Conservation (phyloP, 129 eudicot genomes). For the Chrysanthemum makinoi region DNA sequence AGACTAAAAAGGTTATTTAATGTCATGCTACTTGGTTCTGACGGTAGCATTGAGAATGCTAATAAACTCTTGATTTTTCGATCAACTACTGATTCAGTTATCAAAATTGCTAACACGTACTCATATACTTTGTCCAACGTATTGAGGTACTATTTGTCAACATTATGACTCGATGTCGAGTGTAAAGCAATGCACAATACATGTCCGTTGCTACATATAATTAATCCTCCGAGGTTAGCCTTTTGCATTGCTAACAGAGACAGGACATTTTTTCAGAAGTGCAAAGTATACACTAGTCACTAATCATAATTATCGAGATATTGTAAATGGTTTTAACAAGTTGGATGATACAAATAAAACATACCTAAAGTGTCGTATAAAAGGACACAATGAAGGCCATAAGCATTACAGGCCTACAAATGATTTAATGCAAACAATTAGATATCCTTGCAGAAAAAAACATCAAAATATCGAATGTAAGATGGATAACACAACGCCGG, state of each 20-base stretch:
- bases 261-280: no score
- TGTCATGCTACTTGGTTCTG: neutral
- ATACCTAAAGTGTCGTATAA: constrained; percentile 86
- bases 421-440: constrained; percentile 7
- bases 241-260: no score
- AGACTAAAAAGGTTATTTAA: constrained; percentile 41
- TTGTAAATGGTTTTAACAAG: no score
- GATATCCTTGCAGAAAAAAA: neutral
- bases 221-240: neutral
- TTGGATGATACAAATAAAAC: neutral
- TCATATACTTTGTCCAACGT: neutral
- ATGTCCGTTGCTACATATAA: neutral
- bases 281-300: no score
- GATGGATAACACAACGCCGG: neutral
- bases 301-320: no score
- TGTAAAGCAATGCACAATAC: neutral
- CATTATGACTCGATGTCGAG: no score
- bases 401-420: constrained; percentile 92
- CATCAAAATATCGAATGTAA: neutral
- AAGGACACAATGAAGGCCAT: constrained; percentile 85
- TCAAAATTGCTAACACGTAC: neutral
- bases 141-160: neutral
- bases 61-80: neutral
- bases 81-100: neutral
- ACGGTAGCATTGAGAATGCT: neutral